Percentiles rank a stretch among this genome's conserved stretches.
These are phyloP conservation scores for Alliaria petiolata DNA, from an alignment of 345 rosid species.

Conservation along the genomic window DNA sequence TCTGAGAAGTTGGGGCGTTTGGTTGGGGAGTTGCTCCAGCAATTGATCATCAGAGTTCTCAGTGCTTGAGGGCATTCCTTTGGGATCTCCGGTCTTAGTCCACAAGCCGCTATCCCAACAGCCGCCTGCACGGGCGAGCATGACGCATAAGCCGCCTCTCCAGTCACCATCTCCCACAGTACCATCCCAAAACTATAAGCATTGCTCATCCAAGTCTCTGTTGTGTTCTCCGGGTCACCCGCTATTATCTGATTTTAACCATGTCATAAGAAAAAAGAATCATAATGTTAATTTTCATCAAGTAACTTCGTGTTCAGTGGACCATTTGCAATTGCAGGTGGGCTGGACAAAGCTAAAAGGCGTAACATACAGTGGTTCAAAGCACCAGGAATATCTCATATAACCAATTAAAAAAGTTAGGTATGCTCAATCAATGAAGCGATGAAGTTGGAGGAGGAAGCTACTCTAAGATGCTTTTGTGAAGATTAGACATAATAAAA, in stretches of 20 bases:
- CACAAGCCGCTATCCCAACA: slow-evolving; percentile 95
- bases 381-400: not conserved
- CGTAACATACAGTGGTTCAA: not conserved
- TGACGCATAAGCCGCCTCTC: slow-evolving; percentile 81
- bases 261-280: not conserved
- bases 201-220: slow-evolving; percentile 98
- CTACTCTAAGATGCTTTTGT: slow-evolving; percentile 28
- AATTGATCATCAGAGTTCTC: slow-evolving; percentile 67
- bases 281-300: not conserved
- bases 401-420: slow-evolving; percentile 13
- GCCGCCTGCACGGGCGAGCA: slow-evolving; percentile 97
- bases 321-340: not conserved
- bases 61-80: slow-evolving; percentile 83
- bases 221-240: slow-evolving; percentile 86
- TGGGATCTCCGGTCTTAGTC: slow-evolving; percentile 89
- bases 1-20: slow-evolving; percentile 82
- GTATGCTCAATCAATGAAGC: slow-evolving; percentile 40
- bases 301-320: not conserved
- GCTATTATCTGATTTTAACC: slow-evolving; percentile 73
- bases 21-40: slow-evolving; percentile 80
- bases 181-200: slow-evolving; percentile 95
- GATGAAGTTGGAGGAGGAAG: slow-evolving; percentile 38
- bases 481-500: slow-evolving; percentile 25
- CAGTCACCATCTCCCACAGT: slow-evolving; percentile 93
- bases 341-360: not conserved